A percentile compares a stretch with the other conserved stretches of the same genome.
Conservation (phyloP, 2,329 filamentous ascomycete species). For the Paraconiothyrium sp. region DNA sequence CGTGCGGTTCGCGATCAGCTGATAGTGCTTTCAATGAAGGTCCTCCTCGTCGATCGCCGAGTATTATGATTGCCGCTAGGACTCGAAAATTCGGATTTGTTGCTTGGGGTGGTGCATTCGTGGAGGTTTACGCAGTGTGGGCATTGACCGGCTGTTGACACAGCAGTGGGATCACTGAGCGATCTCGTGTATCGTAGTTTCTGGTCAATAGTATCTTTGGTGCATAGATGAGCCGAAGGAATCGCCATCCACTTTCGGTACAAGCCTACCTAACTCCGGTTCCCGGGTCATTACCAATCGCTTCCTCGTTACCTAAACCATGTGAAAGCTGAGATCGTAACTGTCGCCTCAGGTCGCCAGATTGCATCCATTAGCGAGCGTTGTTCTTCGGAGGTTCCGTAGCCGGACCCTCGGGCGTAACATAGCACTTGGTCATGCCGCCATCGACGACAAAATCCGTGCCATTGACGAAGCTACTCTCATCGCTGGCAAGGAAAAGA, state of each 20-base stretch:
- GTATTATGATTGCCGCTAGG: too few species aligned
- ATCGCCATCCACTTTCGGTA: background rate
- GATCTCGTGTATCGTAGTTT: too few species aligned
- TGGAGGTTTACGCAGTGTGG: too few species aligned
- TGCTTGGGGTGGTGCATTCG: too few species aligned
- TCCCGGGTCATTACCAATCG: background rate
- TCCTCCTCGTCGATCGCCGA: too few species aligned
- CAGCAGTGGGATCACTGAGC: too few species aligned
- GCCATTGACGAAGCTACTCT: constrained; percentile 89
- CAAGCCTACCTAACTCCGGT: background rate
- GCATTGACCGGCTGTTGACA: too few species aligned
- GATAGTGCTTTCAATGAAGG: too few species aligned
- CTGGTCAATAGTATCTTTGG: too few species aligned
- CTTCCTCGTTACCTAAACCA: background rate
- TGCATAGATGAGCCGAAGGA: background rate
- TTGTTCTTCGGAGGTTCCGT: constrained; percentile 63
- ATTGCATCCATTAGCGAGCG: constrained; percentile 31
- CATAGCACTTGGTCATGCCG: constrained; percentile 91
- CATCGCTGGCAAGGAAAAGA: constrained; percentile 85
- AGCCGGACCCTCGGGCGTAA: constrained; percentile 68
- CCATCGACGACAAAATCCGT: constrained; percentile 95
- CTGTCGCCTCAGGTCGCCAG: background rate
- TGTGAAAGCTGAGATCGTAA: background rate
- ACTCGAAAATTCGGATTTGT: too few species aligned
- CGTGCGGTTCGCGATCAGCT: too few species aligned